Evolutionary conservation across 306 rosid species (phyloP).

Genomic region (Delonix regia): DNA sequence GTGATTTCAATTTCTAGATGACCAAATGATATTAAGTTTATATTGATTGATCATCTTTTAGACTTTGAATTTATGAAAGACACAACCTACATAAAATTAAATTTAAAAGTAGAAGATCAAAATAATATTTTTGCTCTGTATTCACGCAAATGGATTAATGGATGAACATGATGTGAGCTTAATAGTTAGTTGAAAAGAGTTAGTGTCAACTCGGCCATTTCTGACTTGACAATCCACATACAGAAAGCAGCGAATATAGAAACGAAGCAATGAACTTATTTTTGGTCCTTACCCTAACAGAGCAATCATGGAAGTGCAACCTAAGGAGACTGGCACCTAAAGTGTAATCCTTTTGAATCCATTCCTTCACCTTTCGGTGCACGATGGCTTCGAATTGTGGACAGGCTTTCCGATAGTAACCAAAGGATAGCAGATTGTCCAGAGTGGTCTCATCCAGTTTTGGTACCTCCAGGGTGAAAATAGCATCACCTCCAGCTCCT

Average conservation of each 20-base stretch:
- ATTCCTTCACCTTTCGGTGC: constrained; percentile 50
- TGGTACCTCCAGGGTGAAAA: constrained; percentile 48
- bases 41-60: no score
- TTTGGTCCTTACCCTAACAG: constrained; percentile 57
- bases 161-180: background rate
- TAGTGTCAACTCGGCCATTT: no score
- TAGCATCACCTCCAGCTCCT: constrained; percentile 11
- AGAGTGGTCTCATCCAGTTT: constrained; percentile 42
- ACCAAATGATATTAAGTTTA: no score
- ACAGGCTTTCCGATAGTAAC: constrained; percentile 59
- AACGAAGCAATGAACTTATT: background rate
- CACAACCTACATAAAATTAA: no score
- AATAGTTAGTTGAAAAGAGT: background rate
- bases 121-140: background rate
- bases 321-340: constrained; percentile 73
- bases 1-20: no score
- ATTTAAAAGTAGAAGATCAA: background rate
- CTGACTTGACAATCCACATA: no score
- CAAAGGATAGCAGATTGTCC: constrained; percentile 55
- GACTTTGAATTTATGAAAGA: no score
- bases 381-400: constrained; percentile 68
- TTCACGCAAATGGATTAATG: background rate
- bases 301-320: constrained; percentile 87
- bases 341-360: constrained; percentile 59
- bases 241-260: background rate